Percentiles rank a stretch among this genome's conserved stretches.
Conservation (phyloP, 352 stramenopile species). For the Phytophthora ramorum region DNA sequence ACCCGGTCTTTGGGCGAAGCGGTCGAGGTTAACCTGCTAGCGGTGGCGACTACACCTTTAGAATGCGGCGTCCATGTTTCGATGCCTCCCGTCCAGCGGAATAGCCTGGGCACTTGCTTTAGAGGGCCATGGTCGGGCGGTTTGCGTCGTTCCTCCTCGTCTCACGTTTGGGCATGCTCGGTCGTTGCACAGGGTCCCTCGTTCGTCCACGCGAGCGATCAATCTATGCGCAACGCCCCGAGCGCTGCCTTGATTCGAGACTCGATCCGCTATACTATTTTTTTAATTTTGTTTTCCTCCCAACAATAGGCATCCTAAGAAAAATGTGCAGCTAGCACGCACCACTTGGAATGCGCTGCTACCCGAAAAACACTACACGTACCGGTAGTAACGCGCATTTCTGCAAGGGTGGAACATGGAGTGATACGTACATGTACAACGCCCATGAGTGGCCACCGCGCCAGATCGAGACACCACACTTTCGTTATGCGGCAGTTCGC, state of each 20-base stretch:
- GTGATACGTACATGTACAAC: too few relatives aligned
- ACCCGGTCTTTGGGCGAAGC: background rate
- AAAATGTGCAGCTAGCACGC: too few relatives aligned
- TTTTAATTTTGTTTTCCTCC: too few relatives aligned
- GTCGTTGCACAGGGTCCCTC: background rate
- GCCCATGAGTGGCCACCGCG: too few relatives aligned
- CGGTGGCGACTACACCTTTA: conserved; percentile 3
- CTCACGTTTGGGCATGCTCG: background rate
- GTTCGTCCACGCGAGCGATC: background rate
- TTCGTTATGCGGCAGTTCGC: too few relatives aligned
- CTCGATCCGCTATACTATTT: too few relatives aligned
- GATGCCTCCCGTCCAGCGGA: background rate
- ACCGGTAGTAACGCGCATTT: too few relatives aligned
- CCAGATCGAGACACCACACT: too few relatives aligned
- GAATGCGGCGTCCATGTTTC: background rate
- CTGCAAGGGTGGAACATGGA: too few relatives aligned
- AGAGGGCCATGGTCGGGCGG: background rate
- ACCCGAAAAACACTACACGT: too few relatives aligned
- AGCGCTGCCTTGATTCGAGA: background rate
- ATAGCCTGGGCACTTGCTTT: background rate
- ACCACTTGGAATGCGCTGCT: too few relatives aligned
- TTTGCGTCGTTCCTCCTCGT: conserved; percentile 14
- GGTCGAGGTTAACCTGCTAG: background rate
- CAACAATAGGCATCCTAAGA: too few relatives aligned
- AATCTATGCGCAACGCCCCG: background rate